A percentile compares a stretch with the other conserved stretches of the same genome.
Evolutionary conservation across 345 rosid genomes (phyloP).

Genomic region (Jatropha curcas): DNA sequence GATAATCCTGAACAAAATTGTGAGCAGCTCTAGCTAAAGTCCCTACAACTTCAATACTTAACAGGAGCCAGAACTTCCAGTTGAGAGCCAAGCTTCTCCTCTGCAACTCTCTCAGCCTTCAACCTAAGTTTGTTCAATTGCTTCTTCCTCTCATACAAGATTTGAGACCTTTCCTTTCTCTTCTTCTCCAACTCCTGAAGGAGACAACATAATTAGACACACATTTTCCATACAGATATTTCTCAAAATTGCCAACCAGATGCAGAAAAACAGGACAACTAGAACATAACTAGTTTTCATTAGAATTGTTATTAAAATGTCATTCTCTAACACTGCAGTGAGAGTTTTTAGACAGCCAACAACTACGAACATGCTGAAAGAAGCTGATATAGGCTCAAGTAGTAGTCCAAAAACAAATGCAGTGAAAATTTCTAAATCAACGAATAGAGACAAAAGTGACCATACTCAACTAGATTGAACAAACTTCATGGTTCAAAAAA

Average conservation of each 20-base stretch:
- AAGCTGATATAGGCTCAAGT: too few relatives aligned
- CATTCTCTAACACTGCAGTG: background rate
- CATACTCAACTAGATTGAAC: too few relatives aligned
- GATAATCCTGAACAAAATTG: slow-evolving; percentile 15
- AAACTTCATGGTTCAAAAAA: too few relatives aligned
- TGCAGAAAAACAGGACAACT: background rate
- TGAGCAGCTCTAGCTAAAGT: background rate
- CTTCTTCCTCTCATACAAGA: slow-evolving; percentile 72
- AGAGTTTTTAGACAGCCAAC: background rate
- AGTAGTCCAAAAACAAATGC: too few relatives aligned
- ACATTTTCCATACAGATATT: background rate
- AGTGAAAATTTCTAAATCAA: too few relatives aligned
- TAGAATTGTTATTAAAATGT: background rate
- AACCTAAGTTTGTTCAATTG: slow-evolving; percentile 67
- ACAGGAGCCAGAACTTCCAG: slow-evolving; percentile 61
- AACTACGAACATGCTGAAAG: background rate
- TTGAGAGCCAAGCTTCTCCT: slow-evolving; percentile 77
- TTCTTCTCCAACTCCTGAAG: slow-evolving; percentile 72
- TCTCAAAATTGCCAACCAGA: background rate
- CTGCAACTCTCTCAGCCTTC: slow-evolving; percentile 79
- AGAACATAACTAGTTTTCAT: background rate
- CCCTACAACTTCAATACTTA: slow-evolving; percentile 36
- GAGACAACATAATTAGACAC: background rate
- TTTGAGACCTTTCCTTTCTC: slow-evolving; percentile 77
- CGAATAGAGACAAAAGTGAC: too few relatives aligned